Conservation (phyloP, 441 rosid species). For the Biscutella auriculata region DNA sequence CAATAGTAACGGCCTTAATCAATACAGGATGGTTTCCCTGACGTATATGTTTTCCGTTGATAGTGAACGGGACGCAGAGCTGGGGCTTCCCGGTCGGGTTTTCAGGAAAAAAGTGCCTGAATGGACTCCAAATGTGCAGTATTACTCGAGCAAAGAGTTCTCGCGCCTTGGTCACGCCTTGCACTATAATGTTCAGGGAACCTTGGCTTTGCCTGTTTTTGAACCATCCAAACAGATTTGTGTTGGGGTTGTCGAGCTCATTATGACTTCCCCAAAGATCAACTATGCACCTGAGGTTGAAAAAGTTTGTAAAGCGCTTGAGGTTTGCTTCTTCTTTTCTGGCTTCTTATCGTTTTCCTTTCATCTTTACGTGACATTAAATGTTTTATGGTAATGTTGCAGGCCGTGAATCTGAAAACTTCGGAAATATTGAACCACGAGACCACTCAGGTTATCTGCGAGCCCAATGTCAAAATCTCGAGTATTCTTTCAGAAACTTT, state of each 20-base stretch:
- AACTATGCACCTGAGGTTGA: constrained; percentile 90
- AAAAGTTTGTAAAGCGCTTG: constrained; percentile 93
- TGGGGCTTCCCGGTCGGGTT: constrained; percentile 93
- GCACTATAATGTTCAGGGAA: constrained; percentile 60
- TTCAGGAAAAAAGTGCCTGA: constrained; percentile 70
- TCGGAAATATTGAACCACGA: constrained; percentile 66
- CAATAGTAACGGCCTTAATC: constrained; percentile 53
- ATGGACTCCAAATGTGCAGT: constrained; percentile 93
- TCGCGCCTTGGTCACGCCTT: constrained; percentile 69
- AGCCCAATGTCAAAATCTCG: constrained; percentile 16
- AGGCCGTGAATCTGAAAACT: constrained; percentile 87
- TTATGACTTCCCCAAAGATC: constrained; percentile 75
- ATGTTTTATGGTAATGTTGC: constrained; percentile 18
- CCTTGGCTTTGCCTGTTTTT: constrained; percentile 87
- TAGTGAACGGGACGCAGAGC: constrained; percentile 51
- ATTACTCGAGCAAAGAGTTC: constrained; percentile 71
- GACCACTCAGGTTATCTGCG: constrained; percentile 50
- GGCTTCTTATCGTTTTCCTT: not conserved
- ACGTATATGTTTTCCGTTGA: constrained; percentile 65
- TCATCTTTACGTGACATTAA: not conserved
- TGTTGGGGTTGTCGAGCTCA: constrained; percentile 84
- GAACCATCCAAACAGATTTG: constrained; percentile 67
- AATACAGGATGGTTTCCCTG: constrained; percentile 76
- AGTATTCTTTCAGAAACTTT: constrained; percentile 24
- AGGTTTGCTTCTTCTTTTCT: constrained; percentile 32